Evolutionary conservation across 805 yeast species (phyloP), one percentile per base, ranked within the genome.

Genomic region (Hemisphaericaspora nanyangensis): DNA sequence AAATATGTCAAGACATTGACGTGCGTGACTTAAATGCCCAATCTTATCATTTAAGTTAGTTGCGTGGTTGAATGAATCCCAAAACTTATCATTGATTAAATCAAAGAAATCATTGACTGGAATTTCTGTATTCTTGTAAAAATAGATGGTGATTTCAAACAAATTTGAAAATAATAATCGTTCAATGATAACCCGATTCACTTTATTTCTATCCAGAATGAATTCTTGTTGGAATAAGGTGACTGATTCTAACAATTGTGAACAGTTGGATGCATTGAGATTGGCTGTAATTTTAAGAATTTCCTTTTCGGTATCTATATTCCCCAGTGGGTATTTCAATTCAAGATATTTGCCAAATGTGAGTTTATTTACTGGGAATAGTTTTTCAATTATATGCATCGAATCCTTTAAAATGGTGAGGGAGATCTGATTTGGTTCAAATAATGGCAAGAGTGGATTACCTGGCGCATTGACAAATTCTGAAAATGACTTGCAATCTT

Each of bases 301-400:
- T 40, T 63, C 71, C 36, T 51, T 51, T 32, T 55, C 55, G n/a
- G 47, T 45, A 30, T 22, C 49, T 22, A 37, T 42, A 19, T 25
- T 38, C 1, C 37, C 11, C 1, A 35, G 8, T 5, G 52, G 44
- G 7, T 52, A 50, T 39, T 58, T 60, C 29, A 60, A 49, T 11
- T 45, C 33, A 31, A 68, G 47, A 39, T 48, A 68, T 20, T 56
- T 52, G 4, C 37, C 37, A n/a, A 68, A 49, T 1, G 68, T 58
- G n/a, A 63, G 50, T 26, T 59, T 61, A 34, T 59, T 63, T 29
- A 61, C 54, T 1, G 70, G 61, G 36, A 56, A 65, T 17, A 68
- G 50, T 30, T 50, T 52, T 29, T 58, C 57, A 44, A 71, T 66
- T 1, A 61, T 56, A 5, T 51, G 47, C 4, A 64, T 43, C 13